Conservation (phyloP, 2,329 filamentous ascomycete species). For the Exophiala sp. region DNA sequence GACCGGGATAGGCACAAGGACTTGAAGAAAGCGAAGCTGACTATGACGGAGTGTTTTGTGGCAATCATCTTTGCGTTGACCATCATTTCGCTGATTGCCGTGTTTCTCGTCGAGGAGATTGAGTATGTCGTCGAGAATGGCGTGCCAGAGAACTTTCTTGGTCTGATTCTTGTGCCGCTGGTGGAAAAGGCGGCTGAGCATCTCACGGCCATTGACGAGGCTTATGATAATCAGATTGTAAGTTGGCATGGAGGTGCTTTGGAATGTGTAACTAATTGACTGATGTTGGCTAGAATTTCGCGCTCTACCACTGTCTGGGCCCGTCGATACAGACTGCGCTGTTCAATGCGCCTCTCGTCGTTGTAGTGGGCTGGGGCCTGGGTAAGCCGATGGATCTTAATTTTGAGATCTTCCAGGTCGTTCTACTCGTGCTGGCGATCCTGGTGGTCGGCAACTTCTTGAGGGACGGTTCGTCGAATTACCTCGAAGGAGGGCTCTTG, state of each 20-base stretch:
- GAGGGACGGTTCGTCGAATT: conserved; percentile 84
- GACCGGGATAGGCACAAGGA: conserved; percentile 64
- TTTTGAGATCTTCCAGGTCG: conserved; percentile 83
- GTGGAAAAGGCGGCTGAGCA: conserved; percentile 87
- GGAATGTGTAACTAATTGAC: conserved; percentile 4
- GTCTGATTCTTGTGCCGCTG: conserved; percentile 64
- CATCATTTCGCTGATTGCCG: conserved; percentile 69
- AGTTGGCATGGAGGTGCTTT: conserved; percentile 13
- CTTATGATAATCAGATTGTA: conserved; percentile 65
- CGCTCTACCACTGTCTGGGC: conserved; percentile 78
- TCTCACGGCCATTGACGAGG: conserved; percentile 78
- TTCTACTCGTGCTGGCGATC: conserved; percentile 76
- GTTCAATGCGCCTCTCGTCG: conserved; percentile 78
- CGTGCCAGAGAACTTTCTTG: conserved; percentile 58
- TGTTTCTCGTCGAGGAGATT: conserved; percentile 71
- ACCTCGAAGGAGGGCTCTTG: conserved; percentile 79
- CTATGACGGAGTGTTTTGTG: conserved; percentile 67
- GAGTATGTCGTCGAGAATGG: conserved; percentile 54
- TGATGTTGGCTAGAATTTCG: conserved; percentile 59
- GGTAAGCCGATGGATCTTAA: conserved; percentile 68
- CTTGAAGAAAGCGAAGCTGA: conserved; percentile 63
- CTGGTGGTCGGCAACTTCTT: conserved; percentile 85
- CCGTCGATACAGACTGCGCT: conserved; percentile 86
- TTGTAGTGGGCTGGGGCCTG: conserved; percentile 80
- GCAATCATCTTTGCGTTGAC: conserved; percentile 63